phyloP scores from a whole-genome alignment of 2,329 filamentous ascomycete genomes.

The Plenodomus biglobosus region DNA sequence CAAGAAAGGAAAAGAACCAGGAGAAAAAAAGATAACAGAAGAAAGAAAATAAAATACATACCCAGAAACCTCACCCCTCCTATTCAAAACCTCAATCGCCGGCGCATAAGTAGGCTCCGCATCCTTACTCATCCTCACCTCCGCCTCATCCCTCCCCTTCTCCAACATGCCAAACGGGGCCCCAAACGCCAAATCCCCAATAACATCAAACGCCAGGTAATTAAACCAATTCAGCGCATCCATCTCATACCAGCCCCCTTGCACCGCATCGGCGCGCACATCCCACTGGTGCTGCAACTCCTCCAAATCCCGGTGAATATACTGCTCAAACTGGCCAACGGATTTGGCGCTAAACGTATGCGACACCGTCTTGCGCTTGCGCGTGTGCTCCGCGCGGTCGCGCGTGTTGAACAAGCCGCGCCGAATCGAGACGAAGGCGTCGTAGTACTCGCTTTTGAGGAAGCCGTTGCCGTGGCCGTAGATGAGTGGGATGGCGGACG shows the following conservation, averaged over 20 bases:
- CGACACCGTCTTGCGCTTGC: conserved; percentile 85
- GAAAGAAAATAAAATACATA: conserved; percentile 20
- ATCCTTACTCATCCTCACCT: conserved; percentile 65
- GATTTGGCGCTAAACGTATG: conserved; percentile 86
- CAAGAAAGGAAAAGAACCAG: no score
- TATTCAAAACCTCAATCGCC: conserved; percentile 85
- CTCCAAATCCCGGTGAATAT: conserved; percentile 78
- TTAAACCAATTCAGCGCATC: conserved; percentile 84
- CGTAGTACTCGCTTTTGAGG: conserved; percentile 74
- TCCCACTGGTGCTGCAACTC: conserved; percentile 75
- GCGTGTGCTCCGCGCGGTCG: conserved; percentile 76
- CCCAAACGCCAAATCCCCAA: conserved; percentile 69
- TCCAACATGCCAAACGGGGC: conserved; percentile 81
- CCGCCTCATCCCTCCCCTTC: conserved; percentile 73
- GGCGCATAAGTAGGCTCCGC: conserved; percentile 68
- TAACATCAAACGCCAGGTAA: conserved; percentile 57
- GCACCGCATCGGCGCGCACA: conserved; percentile 56
- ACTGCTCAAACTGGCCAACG: conserved; percentile 82
- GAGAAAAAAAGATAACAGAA: background rate
- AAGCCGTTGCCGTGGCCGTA: conserved; percentile 66
- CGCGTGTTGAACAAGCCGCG: conserved; percentile 89
- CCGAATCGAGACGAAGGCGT: conserved; percentile 85
- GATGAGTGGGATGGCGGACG: conserved; percentile 71
- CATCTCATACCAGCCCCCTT: conserved; percentile 61
- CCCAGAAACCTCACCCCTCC: conserved; percentile 81